Evolutionary conservation across 2,329 filamentous ascomycete genomes (phyloP), one percentile per base, ranked within the genome.

Genomic region (Taxawa tesnikishii): DNA sequence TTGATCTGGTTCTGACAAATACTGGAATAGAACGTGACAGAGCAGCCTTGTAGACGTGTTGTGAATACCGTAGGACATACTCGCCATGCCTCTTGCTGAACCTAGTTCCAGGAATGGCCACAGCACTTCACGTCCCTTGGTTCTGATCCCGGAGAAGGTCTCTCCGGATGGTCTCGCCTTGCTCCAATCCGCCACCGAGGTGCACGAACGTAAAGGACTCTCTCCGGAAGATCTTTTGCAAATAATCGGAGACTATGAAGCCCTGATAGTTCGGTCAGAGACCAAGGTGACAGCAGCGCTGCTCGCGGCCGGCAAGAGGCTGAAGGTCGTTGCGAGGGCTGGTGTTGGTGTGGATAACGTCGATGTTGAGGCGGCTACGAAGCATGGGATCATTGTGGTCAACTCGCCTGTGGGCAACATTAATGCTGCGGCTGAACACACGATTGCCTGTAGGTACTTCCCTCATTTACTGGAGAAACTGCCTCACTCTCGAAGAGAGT

Each of bases 321-420:
- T 88, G 31, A 78, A 79, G 42, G 82, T 88, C 6, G 80, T 90
- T 14, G 83, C 81, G 3, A 67, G 83, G 38, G 83, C 83, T 9
- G 83, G 83, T 9, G 83, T 88, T 1, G 83, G 80, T 18, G 80
- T 88, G 15, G 81, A 88, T 58, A 87, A 88, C 57, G 82, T 90
- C 29, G 67, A 88, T 49, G 76, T 88, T 0, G 63, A 73, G 19
- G 71, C 74, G 6, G 82, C 82, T 3, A 88, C 81, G 0, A 65
- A 69, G 24, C 64, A 75, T 33, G 83, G 83, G 13, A 75, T 88
- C 38, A 76, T 87, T 31, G 82, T 90, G 2, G 76, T 88, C 34
- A 90, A 88, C 53, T 79, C 73, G 15, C 82, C 83, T 0, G 71
- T 73, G 12, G 83, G 83, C 2, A 90, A 90, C 49, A 84, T 87